phyloP scores from a whole-genome alignment of 495 filamentous ascomycete species.

The Wilcoxina mikolae region DNA sequence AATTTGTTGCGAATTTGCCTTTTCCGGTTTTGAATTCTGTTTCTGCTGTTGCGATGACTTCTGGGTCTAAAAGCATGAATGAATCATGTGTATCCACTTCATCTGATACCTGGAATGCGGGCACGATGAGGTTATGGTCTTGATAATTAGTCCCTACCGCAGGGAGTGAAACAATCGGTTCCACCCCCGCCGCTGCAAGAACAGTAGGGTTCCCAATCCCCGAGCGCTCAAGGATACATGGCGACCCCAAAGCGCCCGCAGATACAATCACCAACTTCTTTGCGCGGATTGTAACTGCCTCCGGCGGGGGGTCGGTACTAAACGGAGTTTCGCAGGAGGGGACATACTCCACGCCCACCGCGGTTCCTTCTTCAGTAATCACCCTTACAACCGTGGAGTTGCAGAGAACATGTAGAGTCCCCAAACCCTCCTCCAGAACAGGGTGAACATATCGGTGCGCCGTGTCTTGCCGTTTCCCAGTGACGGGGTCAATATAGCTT shows the following conservation, averaged over 20 bases:
- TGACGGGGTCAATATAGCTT: slow-evolving; percentile 28
- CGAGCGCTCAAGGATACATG: slow-evolving; percentile 46
- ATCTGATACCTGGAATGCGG: slow-evolving; percentile 9
- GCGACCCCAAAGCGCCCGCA: slow-evolving; percentile 42
- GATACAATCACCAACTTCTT: slow-evolving; percentile 45
- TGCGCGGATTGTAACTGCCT: slow-evolving; percentile 31
- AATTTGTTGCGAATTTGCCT: slow-evolving; percentile 20
- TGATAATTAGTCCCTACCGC: slow-evolving; percentile 39
- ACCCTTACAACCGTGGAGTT: slow-evolving; percentile 39
- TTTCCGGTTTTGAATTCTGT: slow-evolving; percentile 16
- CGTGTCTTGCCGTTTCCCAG: slow-evolving; percentile 30
- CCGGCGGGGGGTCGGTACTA: neutral
- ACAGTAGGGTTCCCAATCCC: slow-evolving; percentile 38
- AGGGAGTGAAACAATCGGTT: slow-evolving; percentile 29
- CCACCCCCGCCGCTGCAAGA: slow-evolving; percentile 28
- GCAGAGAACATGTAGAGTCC: slow-evolving; percentile 39
- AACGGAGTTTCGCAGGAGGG: slow-evolving; percentile 3
- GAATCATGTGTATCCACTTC: slow-evolving; percentile 18
- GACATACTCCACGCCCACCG: slow-evolving; percentile 34
- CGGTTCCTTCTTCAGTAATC: slow-evolving; percentile 36
- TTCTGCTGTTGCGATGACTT: slow-evolving; percentile 9
- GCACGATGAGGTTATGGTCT: slow-evolving; percentile 34
- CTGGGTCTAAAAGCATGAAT: slow-evolving; percentile 13
- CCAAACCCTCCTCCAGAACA: slow-evolving; percentile 26
- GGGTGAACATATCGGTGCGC: slow-evolving; percentile 31